A percentile compares a stretch with the other conserved stretches of the same genome.
phyloP scores from a whole-genome alignment of 1,284 basidiomycete species.

The Puccinia hordei region DNA sequence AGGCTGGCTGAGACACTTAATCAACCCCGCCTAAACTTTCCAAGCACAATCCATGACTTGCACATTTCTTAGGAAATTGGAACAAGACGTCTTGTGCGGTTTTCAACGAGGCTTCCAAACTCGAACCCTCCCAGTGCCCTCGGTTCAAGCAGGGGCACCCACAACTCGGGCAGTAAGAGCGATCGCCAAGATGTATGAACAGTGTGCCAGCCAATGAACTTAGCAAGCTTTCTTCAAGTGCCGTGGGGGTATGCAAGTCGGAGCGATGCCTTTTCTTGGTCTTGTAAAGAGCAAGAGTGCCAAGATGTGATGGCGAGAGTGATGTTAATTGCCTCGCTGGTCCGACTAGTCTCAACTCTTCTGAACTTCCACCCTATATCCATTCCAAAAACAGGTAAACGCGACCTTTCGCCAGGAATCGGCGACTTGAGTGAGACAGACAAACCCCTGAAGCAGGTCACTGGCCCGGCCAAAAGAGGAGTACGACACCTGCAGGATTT shows the following conservation, averaged over 20 bases:
- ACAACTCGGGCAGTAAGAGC: not conserved
- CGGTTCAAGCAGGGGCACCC: not conserved
- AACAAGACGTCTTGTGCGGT: not conserved
- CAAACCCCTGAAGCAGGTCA: too few relatives aligned
- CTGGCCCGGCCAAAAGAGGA: too few relatives aligned
- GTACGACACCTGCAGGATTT: too few relatives aligned
- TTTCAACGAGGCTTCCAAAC: constrained; percentile 20
- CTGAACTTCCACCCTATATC: too few relatives aligned
- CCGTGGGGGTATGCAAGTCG: not conserved
- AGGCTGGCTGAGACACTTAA: not conserved
- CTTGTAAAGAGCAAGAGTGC: not conserved
- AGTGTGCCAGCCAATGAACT: too few relatives aligned
- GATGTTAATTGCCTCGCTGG: not conserved
- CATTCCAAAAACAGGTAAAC: too few relatives aligned
- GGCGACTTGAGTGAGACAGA: too few relatives aligned
- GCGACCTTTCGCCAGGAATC: too few relatives aligned
- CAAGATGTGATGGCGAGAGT: constrained; percentile 4
- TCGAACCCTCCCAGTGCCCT: not conserved
- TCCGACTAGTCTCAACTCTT: not conserved
- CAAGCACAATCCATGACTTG: not conserved
- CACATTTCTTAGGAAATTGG: not conserved
- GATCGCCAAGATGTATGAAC: not conserved
- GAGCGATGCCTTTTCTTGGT: not conserved
- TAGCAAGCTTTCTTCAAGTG: too few relatives aligned
- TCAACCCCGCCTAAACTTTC: not conserved